Base-by-base conservation (phyloP, 805 yeast genomes). In the Cyberlindnera mississippiensis region DNA sequence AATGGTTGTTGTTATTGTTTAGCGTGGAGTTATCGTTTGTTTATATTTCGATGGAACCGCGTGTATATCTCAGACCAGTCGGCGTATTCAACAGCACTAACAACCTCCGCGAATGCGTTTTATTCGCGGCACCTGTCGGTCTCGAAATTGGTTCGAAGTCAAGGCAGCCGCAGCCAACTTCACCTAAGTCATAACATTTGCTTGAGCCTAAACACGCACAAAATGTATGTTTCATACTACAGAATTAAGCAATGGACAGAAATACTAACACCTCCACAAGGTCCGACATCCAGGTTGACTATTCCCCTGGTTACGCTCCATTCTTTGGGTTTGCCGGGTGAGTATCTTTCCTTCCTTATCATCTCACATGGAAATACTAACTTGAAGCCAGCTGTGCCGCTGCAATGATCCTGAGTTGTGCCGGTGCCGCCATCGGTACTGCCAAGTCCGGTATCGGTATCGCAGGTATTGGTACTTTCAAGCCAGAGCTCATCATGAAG, bases 371-470 rank as follows among this genome's bases (percentile, higher is more conserved):
- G 27, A 35, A 31, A 34, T 39, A 42, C 48, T 42, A 44, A 45
- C 20, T 20, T 9, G 24, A 20, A 20, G 6, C 24, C 33, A 67
- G 76, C 35, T 90, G 98, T 68, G 88, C 93, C 6, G 82, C 88
- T 35, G 96, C 96, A 38, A 86, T 88, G 86, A 76, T 87, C 18
- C 71, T 91, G 45, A 82, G 95, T 44, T 87, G 96, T 60, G 82
- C 91, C n/a, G 99, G 99, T 49, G 98, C 99, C 4, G 98, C 98
- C 47, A 82, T 89, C 53, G 99, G 99, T 44, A 91, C 98, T 3
- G 98, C 98, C 48, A 93, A 93, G 67, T 85, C 96, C 34, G 99
- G 99, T 45, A 82, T 93, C 50, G 99, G 99, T 75, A 93, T 93
- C 56, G 72, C 97, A 26, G 99, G 98, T 73, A 89, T 93, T 52